A percentile compares a stretch with the other conserved stretches of the same genome.
Evolutionary conservation across 352 stramenopile genomes (phyloP).

Genomic region (Phytophthora kernoviae): DNA sequence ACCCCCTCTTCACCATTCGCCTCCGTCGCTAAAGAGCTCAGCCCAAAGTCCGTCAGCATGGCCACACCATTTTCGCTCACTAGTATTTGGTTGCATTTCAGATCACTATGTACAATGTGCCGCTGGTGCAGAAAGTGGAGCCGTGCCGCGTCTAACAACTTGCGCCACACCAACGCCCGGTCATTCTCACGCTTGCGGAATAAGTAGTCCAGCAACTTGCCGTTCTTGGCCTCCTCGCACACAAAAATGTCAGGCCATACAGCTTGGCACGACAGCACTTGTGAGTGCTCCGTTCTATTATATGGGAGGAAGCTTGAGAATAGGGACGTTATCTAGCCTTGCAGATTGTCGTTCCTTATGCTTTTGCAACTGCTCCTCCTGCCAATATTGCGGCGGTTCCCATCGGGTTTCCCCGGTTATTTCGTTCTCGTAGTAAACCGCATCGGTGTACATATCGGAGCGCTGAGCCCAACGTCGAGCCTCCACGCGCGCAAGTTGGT

Average conservation of each 20-base stretch:
- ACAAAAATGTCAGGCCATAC: no score
- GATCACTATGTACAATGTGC: slow-evolving; percentile 21
- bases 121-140: slow-evolving; percentile 19
- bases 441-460: slow-evolving; percentile 71
- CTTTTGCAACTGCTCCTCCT: slow-evolving; percentile 45
- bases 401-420: slow-evolving; percentile 53
- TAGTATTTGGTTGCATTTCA: slow-evolving; percentile 33
- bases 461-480: slow-evolving; percentile 55
- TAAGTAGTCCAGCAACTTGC: slow-evolving; percentile 1
- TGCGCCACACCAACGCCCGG: slow-evolving; percentile 1
- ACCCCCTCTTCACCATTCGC: slow-evolving; percentile 4
- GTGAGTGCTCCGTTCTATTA: background rate
- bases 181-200: background rate
- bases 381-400: slow-evolving; percentile 58
- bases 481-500: slow-evolving; percentile 51
- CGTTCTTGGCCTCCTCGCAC: slow-evolving; percentile 14
- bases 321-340: slow-evolving; percentile 14
- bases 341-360: slow-evolving; percentile 15
- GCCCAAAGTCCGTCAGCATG: slow-evolving; percentile 33
- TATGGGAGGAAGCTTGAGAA: slow-evolving; percentile 32
- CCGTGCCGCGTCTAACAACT: slow-evolving; percentile 9
- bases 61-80: slow-evolving; percentile 23
- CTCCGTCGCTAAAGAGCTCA: slow-evolving; percentile 10
- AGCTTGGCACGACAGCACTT: no score
- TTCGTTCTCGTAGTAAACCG: slow-evolving; percentile 66